Conservation (phyloP, 2,329 filamentous ascomycete species). For the Diaporthe sp. region DNA sequence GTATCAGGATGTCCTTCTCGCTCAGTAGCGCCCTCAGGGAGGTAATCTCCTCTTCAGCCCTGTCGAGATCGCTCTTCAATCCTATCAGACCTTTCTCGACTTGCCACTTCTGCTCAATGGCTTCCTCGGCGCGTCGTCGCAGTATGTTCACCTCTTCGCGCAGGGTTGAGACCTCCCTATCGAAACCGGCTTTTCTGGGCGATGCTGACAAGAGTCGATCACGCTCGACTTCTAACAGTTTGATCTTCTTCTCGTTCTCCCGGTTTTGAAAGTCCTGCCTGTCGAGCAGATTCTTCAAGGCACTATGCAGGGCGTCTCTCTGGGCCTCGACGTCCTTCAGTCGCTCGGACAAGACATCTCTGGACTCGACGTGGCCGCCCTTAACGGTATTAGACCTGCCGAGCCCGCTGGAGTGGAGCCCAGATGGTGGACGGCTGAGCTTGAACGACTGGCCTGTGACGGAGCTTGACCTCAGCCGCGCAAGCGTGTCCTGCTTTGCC, state of each 20-base stretch:
- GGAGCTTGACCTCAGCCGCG: constrained; percentile 57
- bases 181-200: constrained; percentile 83
- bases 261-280: constrained; percentile 88
- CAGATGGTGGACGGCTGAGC: constrained; percentile 49
- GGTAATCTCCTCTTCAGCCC: constrained; percentile 91
- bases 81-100: constrained; percentile 91
- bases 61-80: constrained; percentile 96
- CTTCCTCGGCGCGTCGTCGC: constrained; percentile 90
- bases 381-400: constrained; percentile 72
- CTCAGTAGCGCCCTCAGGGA: constrained; percentile 84
- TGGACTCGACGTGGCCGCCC: constrained; percentile 66
- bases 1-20: constrained; percentile 85
- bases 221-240: constrained; percentile 81
- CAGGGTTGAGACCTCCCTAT: constrained; percentile 84
- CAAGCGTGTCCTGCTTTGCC: constrained; percentile 50
- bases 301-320: constrained; percentile 90
- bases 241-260: constrained; percentile 86
- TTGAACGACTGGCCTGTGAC: constrained; percentile 52
- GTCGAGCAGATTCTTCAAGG: constrained; percentile 86
- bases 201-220: constrained; percentile 78
- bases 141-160: constrained; percentile 88
- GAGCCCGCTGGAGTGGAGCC: constrained; percentile 48
- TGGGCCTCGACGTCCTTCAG: constrained; percentile 95
- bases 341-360: constrained; percentile 81
- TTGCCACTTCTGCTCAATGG: constrained; percentile 95